Percentiles rank a stretch among this genome's conserved stretches.
Evolutionary conservation across 2,329 filamentous ascomycete species (phyloP).

Genomic region (Macroventuria anomochaeta): DNA sequence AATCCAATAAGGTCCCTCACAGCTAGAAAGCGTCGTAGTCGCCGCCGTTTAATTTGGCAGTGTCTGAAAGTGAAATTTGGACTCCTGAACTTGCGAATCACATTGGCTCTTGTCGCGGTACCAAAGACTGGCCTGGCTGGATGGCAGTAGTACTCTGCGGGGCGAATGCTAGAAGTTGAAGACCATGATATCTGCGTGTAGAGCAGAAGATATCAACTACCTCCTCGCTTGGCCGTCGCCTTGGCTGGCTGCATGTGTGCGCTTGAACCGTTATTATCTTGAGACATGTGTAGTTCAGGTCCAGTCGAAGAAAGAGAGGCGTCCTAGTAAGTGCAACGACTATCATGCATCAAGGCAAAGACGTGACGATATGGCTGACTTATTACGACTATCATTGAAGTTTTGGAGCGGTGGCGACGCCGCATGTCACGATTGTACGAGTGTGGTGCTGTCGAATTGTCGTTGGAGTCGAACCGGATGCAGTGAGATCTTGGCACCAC

Average conservation of each 20-base stretch:
- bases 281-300: not conserved
- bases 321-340: not conserved
- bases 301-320: not conserved
- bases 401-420: not conserved
- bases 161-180: not conserved
- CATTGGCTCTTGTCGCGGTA: not conserved
- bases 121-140: not conserved
- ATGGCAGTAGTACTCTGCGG: not conserved
- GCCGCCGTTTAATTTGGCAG: too few species aligned
- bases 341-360: not conserved
- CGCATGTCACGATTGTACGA: not conserved
- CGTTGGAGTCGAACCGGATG: not conserved
- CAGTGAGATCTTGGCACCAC: not conserved
- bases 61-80: too few species aligned
- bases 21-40: too few species aligned
- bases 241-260: slow-evolving; percentile 2
- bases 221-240: not conserved
- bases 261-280: not conserved
- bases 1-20: too few species aligned
- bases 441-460: not conserved
- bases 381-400: not conserved
- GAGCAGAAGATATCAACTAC: not conserved
- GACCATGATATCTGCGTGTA: not conserved
- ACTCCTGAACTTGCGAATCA: not conserved
- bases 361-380: not conserved